These are phyloP conservation scores for Russula emetica DNA, from an alignment of 768 basidiomycete species.

Conservation along the genomic window DNA sequence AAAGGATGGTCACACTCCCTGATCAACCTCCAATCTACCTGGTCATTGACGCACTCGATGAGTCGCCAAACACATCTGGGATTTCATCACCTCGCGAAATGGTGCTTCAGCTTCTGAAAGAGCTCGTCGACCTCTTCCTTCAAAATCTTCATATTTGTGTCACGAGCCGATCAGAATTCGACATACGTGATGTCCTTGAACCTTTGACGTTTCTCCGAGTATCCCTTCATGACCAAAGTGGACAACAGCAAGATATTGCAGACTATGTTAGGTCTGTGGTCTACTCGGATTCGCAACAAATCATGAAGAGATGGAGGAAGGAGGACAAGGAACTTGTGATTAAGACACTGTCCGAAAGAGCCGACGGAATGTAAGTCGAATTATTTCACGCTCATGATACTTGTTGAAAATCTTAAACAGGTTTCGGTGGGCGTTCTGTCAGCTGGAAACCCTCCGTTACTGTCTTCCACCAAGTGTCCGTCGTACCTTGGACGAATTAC, in stretches of 20 bases:
- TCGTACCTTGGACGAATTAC: neutral
- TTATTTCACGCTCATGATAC: neutral
- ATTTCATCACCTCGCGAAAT: neutral
- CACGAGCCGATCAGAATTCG: constrained; percentile 8
- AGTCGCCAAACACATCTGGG: neutral
- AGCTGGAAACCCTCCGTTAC: constrained; percentile 5
- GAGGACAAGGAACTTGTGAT: constrained; percentile 2
- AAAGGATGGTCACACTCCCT: constrained; percentile 5
- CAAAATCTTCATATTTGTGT: constrained; percentile 7
- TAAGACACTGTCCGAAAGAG: constrained; percentile 1
- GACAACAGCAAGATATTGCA: constrained; percentile 2
- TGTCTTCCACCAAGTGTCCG: constrained; percentile 1
- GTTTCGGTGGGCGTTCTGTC: constrained; percentile 4
- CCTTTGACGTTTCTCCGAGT: neutral
- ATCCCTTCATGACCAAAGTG: constrained; percentile 3
- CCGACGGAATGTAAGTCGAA: constrained; percentile 11
- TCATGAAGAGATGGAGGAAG: neutral
- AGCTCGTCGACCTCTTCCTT: neutral
- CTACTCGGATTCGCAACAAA: constrained; percentile 4
- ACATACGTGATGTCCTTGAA: neutral
- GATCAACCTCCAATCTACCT: neutral
- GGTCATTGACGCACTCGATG: constrained; percentile 5
- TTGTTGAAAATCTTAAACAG: neutral
- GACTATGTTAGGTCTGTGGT: neutral
- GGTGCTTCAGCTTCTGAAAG: neutral